Evolutionary conservation across 1,284 basidiomycete species (phyloP), one percentile per base, ranked within the genome.

Genomic region (Limonomyces culmigenus): DNA sequence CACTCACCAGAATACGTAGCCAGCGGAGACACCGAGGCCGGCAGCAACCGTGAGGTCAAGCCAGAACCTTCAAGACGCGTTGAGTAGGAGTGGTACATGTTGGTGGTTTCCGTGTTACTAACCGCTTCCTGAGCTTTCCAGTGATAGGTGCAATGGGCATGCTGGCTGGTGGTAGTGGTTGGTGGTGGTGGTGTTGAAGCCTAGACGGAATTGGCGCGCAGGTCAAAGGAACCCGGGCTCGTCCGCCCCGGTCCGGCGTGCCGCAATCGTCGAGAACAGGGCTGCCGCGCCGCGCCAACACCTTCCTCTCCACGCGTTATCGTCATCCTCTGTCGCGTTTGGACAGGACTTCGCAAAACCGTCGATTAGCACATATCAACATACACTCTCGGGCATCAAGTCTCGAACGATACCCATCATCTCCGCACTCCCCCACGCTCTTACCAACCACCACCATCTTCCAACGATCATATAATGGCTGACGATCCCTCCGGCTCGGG

Each of bases 71-170:
- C n/a, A n/a, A n/a, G n/a, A n/a, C n/a, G n/a, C n/a, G n/a, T n/a
- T n/a, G n/a, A n/a, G n/a, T n/a, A n/a, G n/a, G n/a, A n/a, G n/a
- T n/a, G n/a, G n/a, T n/a, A 27, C 23, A 27, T 27, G 8, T n/a
- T 8, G n/a, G n/a, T n/a, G 23, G 23, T n/a, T 27, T 27, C 23
- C 8, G 23, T 8, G 23, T 8, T 27, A 27, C 23, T n/a, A 27
- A 27, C 23, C 23, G 23, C 62, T 88, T 89, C 62, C 85, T 80
- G 59, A 88, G 78, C 61, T 73, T 86, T 54, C 85, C 86, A 39
- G 78, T 78, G 56, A 89, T 87, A 47, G 86, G 85, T 44, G 81
- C 77, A 52, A 89, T 78, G 50, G 79, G 55, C 78, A 84, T 84
- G 41, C n/a, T 27, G n/a, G 23, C 23, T 8, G 23, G 8, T n/a